These are phyloP conservation scores for Scheffersomyces segobiensis DNA, from an alignment of 1,139 yeast species.

Conservation along the genomic window DNA sequence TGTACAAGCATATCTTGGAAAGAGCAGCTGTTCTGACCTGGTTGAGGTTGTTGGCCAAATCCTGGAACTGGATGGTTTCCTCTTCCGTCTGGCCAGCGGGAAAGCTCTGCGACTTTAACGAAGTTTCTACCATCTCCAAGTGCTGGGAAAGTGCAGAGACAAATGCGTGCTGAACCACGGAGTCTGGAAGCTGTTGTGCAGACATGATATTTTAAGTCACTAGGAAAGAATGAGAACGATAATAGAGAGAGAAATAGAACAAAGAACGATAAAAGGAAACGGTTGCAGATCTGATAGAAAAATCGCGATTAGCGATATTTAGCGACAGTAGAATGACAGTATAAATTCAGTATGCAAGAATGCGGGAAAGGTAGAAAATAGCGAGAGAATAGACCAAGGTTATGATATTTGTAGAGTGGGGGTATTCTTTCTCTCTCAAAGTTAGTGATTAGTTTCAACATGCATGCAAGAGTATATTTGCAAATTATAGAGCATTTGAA, in stretches of 20 bases:
- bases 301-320: not conserved
- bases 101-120: not conserved
- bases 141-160: constrained; percentile 20
- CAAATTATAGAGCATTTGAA: not conserved
- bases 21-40: constrained; percentile 5
- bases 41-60: constrained; percentile 4
- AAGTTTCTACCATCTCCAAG: constrained; percentile 3
- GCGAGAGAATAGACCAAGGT: not conserved
- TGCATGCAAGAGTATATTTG: not conserved
- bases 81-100: not conserved
- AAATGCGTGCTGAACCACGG: constrained; percentile 18
- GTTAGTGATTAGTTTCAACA: not conserved
- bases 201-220: not conserved
- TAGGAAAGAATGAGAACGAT: not conserved
- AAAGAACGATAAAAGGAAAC: not conserved
- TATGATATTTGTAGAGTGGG: no score
- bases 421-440: not conserved
- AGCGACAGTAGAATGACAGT: not conserved
- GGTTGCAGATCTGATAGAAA: not conserved
- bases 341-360: not conserved
- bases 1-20: constrained; percentile 3
- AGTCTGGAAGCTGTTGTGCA: not conserved
- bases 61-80: constrained; percentile 7
- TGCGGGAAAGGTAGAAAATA: not conserved
- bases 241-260: not conserved